Base-by-base conservation (phyloP, 2,329 filamentous ascomycete genomes). In the Westerdykella ornata region DNA sequence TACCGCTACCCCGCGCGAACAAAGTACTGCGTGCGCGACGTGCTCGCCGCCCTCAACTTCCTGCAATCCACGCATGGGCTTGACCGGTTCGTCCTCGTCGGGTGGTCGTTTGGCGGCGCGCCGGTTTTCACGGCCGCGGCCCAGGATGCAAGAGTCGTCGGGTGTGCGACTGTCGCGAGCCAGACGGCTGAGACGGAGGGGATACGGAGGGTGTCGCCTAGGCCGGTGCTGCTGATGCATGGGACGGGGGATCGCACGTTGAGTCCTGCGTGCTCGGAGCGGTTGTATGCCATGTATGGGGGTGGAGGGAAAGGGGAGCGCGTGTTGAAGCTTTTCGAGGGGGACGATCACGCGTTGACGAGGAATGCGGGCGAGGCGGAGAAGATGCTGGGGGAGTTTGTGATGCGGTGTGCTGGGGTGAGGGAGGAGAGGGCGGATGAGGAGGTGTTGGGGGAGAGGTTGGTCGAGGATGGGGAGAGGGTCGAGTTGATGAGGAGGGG, bases 61-160 rank as follows among this genome's bases (percentile, higher is more conserved):
- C 53, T 70, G 7, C 36, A 58, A 12, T 44, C 57, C 12, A 43
- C 52, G 18, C 65, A 59, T 45, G 52, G 46, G 0, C 51, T 66
- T 1, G 44, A 42, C n/a, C 54, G 47, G 17, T 69, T 70, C 47
- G 67, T 70, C 5, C 43, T 71, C 12, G 56, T 69, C 1, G 68
- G 69, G 35, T 71, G 68, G 68, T 67, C 62, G 9, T 70, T 71
- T 38, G 67, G 69, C 15, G 63, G 68, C 5, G 67, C 65, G 15
- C 67, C 67, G 1, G 68, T 66, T 14, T 67, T 69, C 50, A 65
- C 60, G 1, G 58, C 63, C 11, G 67, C 55, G 6, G 62, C 53
- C 3, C 26, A 47, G 12, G 62, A 64, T 3, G 41, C 56, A 19
- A 50, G 68, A 4, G 53, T 65, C 16, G 42, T 60, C 0, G 68